Base-by-base conservation (phyloP, 768 basidiomycete genomes). In the Pleurotus salmoneostramineus region DNA sequence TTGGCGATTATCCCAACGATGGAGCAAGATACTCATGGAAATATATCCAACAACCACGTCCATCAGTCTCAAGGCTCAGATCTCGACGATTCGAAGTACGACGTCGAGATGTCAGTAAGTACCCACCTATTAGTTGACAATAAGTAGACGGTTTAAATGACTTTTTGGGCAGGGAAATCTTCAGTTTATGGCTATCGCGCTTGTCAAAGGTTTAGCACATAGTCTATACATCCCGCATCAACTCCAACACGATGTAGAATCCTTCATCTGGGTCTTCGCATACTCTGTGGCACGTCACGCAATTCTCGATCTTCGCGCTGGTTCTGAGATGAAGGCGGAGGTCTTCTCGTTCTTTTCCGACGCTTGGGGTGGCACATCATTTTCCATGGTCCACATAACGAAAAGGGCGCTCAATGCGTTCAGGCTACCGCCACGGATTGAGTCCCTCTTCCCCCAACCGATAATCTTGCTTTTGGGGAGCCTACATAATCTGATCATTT, bases 121-220 rank as follows among this genome's bases (percentile, higher is more conserved):
- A 14, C 21, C 35, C 10, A n/a, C 33, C 27, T 21, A 51, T 27
- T 27, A 27, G 21, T 56, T 31, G 21, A 42, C 37, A 43, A 8
- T 27, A 35, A 42, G 10, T 10, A 14, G 5, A 11, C 31, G 7
- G 17, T 36, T 33, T n/a, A 43, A 57, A 31, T 32, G 14, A 34
- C 33, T 43, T 59, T 31, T 49, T 43, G 59, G 27, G 10, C 27
- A 61, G 66, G 66, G 66, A 21, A 68, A 65, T 7, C 44, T 62
- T 27, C 66, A 66, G 17, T 65, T 68, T 58, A 64, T 68, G 65
- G 61, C 66, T 14, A 45, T 33, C 4, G 46, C 56, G 33, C 50
- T 58, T 44, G 44, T 64, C 37, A 17, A 43, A 14, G 63, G 58
- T 27, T 17, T 49, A 33, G 31, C 21, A 3, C 31, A n/a, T 12